A percentile compares a stretch with the other conserved stretches of the same genome.
These are phyloP conservation scores for Aspergillus aculeatinus DNA, from an alignment of 2,329 filamentous ascomycete genomes.

Conservation along the genomic window DNA sequence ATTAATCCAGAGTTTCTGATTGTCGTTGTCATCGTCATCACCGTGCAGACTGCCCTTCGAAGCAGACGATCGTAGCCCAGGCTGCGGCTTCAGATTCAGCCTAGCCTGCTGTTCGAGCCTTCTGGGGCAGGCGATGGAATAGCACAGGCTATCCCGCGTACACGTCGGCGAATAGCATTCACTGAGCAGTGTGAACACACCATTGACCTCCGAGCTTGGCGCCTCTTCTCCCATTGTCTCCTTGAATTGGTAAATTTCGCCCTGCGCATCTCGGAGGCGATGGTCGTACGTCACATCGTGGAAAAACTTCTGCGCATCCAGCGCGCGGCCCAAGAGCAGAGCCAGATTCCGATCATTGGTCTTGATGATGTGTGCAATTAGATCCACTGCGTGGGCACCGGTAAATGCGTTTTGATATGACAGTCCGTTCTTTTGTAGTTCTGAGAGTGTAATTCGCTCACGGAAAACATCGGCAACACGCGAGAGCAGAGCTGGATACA, in stretches of 20 bases:
- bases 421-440: constrained; percentile 92
- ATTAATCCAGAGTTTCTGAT: constrained; percentile 99
- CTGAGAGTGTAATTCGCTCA: constrained; percentile 79
- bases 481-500: constrained; percentile 93
- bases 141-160: constrained; percentile 90
- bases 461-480: constrained; percentile 89
- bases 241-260: constrained; percentile 94
- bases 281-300: constrained; percentile 99
- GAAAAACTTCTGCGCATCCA: constrained; percentile 98
- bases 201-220: constrained; percentile 72
- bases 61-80: constrained; percentile 73
- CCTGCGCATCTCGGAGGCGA: constrained; percentile 85
- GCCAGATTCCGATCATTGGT: constrained; percentile 95
- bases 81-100: constrained; percentile 88
- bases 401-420: constrained; percentile 98
- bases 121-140: constrained; percentile 94
- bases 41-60: constrained; percentile 69
- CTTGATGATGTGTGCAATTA: constrained; percentile 94
- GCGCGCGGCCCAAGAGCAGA: constrained; percentile 79
- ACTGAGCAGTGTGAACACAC: constrained; percentile 91
- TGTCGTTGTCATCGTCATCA: constrained; percentile 85
- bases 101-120: constrained; percentile 92
- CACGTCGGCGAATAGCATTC: constrained; percentile 99
- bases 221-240: constrained; percentile 83
- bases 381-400: constrained; percentile 90